Evolutionary conservation across 768 basidiomycete genomes (phyloP), one percentile per base, ranked within the genome.

Genomic region (Leccinum olivaceopallidum): DNA sequence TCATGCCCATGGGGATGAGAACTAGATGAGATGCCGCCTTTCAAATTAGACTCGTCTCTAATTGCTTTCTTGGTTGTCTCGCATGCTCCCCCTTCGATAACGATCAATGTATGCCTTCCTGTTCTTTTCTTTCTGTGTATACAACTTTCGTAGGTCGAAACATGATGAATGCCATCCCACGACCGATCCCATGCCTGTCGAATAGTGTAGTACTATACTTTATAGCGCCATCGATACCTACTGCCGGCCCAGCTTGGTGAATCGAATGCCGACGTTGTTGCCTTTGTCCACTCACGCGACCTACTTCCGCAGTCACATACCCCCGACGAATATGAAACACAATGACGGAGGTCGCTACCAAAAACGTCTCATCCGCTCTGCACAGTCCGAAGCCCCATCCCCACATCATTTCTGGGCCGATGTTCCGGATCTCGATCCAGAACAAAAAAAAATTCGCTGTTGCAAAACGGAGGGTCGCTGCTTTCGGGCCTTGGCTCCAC

Each of bases 171-270:
- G 63, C 60, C 44, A 28, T 61, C 48, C 65, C 53, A 61, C 56
- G 67, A 69, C 58, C 59, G 60, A 60, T 57, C 52, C 53, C 60
- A 62, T 66, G 65, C 62, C 51, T 62, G 64, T 63, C 63, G 63
- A 73, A 69, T 67, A 70, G 34, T 75, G 72, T 73, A 74, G 55
- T 66, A 53, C 53, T 62, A 61, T 67, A 63, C 59, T 44, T 55
- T 61, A 61, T 67, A 62, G 58, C 48, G 58, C 56, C 68, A 64
- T 74, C 58, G 66, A 75, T 75, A 75, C 68, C 68, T 70, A 59
- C 61, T 64, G 59, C 63, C 60, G 63, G 64, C 44, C 56, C 58
- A 65, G 64, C 51, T 65, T 50, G 56, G 62, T 63, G 60, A 56
- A 59, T 63, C 48, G 59, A 62, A 66, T 62, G 36, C 61, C 63